Conservation (phyloP, 441 rosid species). For the Omphalea diandra region DNA sequence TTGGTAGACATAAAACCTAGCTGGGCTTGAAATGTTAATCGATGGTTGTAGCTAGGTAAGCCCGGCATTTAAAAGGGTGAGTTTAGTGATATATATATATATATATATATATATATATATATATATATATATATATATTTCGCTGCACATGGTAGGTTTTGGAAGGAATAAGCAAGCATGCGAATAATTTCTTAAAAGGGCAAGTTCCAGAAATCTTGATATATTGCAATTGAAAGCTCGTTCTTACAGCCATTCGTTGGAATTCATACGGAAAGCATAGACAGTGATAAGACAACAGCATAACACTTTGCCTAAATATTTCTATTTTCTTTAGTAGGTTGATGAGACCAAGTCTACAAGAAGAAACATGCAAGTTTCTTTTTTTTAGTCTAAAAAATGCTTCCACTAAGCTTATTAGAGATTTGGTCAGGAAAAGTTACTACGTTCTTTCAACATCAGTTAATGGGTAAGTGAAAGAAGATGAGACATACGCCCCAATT, state of each 20-base stretch:
- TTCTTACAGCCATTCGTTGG: conserved; percentile 32
- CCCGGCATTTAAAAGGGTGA: conserved; percentile 36
- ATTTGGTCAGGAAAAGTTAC: neutral
- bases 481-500: no score
- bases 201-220: conserved; percentile 6
- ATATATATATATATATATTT: conserved; percentile 23
- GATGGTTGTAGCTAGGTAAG: neutral
- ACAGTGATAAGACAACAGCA: conserved; percentile 43
- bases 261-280: conserved; percentile 26
- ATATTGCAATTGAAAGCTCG: conserved; percentile 13
- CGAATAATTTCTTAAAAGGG: conserved; percentile 45
- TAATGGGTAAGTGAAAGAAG: neutral
- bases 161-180: conserved; percentile 25
- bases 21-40: neutral
- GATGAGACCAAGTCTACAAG: conserved; percentile 10
- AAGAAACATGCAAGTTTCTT: conserved; percentile 5
- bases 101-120: neutral
- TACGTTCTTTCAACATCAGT: neutral
- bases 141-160: conserved; percentile 25
- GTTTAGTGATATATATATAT: conserved; percentile 13
- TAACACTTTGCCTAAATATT: conserved; percentile 26
- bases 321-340: conserved; percentile 10
- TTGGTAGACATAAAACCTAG: neutral
- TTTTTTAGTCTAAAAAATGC: conserved; percentile 31
- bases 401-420: conserved; percentile 41